Conservation (phyloP, 306 rosid genomes). For the Albizia julibrissin region DNA sequence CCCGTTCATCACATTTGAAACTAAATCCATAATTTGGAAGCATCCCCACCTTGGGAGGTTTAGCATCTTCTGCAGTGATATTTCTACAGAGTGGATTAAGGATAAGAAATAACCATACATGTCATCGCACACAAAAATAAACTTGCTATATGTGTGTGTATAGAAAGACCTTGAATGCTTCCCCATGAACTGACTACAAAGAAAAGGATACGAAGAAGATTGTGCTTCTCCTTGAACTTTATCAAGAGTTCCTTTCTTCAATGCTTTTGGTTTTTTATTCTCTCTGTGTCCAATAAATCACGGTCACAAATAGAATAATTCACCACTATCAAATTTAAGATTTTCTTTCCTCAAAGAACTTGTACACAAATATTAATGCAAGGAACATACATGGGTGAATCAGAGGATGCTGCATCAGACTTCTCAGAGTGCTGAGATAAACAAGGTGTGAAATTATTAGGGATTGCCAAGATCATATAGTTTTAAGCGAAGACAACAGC, state of each 20-base stretch:
- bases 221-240: constrained; percentile 59
- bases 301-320: constrained; percentile 27
- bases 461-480: constrained; percentile 23
- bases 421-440: constrained; percentile 62
- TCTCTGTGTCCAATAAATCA: constrained; percentile 56
- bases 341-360: not conserved
- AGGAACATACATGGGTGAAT: constrained; percentile 58
- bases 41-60: constrained; percentile 58
- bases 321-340: not conserved
- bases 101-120: constrained; percentile 33
- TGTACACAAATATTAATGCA: constrained; percentile 7
- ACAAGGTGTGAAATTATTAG: constrained; percentile 35
- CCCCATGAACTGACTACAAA: constrained; percentile 9
- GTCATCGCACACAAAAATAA: constrained; percentile 9
- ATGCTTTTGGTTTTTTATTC: constrained; percentile 54
- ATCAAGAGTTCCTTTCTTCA: constrained; percentile 46
- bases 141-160: not conserved
- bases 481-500: constrained; percentile 12
- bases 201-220: constrained; percentile 77
- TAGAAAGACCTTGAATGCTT: constrained; percentile 4
- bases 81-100: constrained; percentile 57
- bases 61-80: constrained; percentile 59
- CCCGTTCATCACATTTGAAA: constrained; percentile 90
- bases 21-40: constrained; percentile 94
- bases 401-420: constrained; percentile 60